Evolutionary conservation across 306 rosid genomes (phyloP), one percentile per base, ranked within the genome.

Genomic region (Vigna unguiculata): DNA sequence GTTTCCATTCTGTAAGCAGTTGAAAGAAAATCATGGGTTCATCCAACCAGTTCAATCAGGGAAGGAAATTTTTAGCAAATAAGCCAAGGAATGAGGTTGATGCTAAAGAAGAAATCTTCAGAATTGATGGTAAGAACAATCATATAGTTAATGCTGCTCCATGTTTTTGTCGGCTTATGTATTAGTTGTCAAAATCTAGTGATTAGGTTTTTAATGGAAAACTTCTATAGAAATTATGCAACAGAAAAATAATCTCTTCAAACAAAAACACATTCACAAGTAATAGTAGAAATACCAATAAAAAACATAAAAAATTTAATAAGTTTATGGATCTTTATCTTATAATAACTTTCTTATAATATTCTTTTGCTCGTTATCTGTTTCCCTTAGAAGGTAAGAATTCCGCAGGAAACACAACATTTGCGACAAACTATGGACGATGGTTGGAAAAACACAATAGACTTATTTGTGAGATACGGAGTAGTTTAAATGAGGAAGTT

Each of bases 11-110:
- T 12, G 17, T 24, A 22, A 57, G 2, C 63, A 57, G 36, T 22
- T 58, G 19, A 58, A 58, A 14, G 38, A 58, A 58, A 58, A 58
- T 58, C 38, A 24, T 24, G 64, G 25, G 64, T 58, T 58, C 64
- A 58, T 58, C 40, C 30, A 13, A 58, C 19, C 16, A 55, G 0
- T 52, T 19, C 14, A 52, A n/a, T 1, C 12, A 52, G 14, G 4
- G 25, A 14, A 55, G 34, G n/a, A 22, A 34, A 12, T 22, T 55
- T 55, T 34, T 24, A 4, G 38, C 64, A 58, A 58, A 25, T 25
- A 58, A 12, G 9, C 64, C 38, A 24, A 58, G 19, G 64, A 58
- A 58, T 58, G 64, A 13, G 17, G 64, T 2, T 58, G n/a, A 14
- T 58, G 64, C 15, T 7, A 6, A 55, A 16, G 38, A 13, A 58